A percentile compares a stretch with the other conserved stretches of the same genome.
Evolutionary conservation across 768 basidiomycete species (phyloP).

Genomic region (Boletus insuetus): DNA sequence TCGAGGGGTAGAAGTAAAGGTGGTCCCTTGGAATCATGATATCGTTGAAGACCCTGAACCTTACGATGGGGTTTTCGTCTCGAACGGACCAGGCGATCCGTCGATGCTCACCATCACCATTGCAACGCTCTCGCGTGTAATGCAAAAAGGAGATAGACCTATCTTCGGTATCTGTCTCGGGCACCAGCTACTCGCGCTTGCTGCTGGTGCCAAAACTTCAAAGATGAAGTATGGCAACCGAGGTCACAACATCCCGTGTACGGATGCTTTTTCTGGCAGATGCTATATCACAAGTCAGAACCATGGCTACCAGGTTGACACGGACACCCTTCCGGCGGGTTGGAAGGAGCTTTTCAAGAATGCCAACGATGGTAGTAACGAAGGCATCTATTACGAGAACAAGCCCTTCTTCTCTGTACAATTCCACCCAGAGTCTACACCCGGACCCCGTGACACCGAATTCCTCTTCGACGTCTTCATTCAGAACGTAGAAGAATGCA

Average conservation of each 20-base stretch:
- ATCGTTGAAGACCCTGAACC: constrained; percentile 75
- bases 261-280: constrained; percentile 85
- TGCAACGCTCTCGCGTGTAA: constrained; percentile 57
- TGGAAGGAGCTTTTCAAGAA: constrained; percentile 97
- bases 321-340: constrained; percentile 66
- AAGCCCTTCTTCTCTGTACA: constrained; percentile 99
- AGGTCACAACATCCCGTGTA: constrained; percentile 98
- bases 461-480: constrained; percentile 99
- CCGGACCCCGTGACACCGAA: constrained; percentile 96
- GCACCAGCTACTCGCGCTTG: constrained; percentile 94
- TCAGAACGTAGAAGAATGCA: constrained; percentile 77
- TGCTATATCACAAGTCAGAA: constrained; percentile 99
- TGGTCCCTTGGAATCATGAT: constrained; percentile 97
- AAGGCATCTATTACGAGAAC: constrained; percentile 91
- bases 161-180: constrained; percentile 99
- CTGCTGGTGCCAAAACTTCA: constrained; percentile 88
- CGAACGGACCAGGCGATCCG: constrained; percentile 98
- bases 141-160: constrained; percentile 74
- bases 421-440: constrained; percentile 97
- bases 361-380: constrained; percentile 96
- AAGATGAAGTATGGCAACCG: constrained; percentile 99
- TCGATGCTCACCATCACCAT: constrained; percentile 78
- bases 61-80: constrained; percentile 94
- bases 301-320: constrained; percentile 95
- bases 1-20: constrained; percentile 93